Base-by-base conservation (phyloP, 176 grass and related monocot genomes). In the Aegilops umbellulata region DNA sequence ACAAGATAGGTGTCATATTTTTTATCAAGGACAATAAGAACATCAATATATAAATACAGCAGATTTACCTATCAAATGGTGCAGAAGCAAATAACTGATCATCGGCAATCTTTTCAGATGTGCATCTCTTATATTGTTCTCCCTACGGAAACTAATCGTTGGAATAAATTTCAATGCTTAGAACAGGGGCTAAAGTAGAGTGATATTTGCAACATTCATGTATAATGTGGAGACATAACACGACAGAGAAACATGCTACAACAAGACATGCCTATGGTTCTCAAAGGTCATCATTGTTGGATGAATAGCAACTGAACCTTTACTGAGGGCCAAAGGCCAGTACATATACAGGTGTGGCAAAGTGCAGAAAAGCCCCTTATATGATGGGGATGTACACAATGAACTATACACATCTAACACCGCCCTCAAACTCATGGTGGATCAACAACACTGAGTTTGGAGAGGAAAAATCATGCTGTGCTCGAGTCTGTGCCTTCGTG, bases 121-220 rank as follows among this genome's bases (percentile, higher is more conserved):
- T 32, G 29, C 17, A 51, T 51, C 88, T 65, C 81, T 94, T 95
- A 84, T 93, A 78, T 55, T 94, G 93, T 78, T 98, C 93, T 60
- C 90, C 91, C 95, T 98, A 57, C 35, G 66, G 79, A 23, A 83
- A 57, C 55, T 36, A 64, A 60, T 81, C 22, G 39, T 62, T 23
- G 49, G 34, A 27, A 31, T 8, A 72, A 79, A 16, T 39, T 77
- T 82, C 5, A 65, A 41, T 47, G 30, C 46, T 49, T 49, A 49
- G 46, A 49, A 23, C 62, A 69, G 66, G 44, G 29, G 67, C 66
- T 39, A 22, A 78, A 9, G 60, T 19, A 74, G 47, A 41, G 13
- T 34, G 3, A 8, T 38, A 26, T 72, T 24, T 44, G 42, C 42
- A 4, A 44, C 42, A 60, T 34, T 10, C 7, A 61, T n/a, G 69